These are phyloP conservation scores for Exophiala sp. DNA, from an alignment of 2,329 filamentous ascomycete genomes.

Conservation along the genomic window DNA sequence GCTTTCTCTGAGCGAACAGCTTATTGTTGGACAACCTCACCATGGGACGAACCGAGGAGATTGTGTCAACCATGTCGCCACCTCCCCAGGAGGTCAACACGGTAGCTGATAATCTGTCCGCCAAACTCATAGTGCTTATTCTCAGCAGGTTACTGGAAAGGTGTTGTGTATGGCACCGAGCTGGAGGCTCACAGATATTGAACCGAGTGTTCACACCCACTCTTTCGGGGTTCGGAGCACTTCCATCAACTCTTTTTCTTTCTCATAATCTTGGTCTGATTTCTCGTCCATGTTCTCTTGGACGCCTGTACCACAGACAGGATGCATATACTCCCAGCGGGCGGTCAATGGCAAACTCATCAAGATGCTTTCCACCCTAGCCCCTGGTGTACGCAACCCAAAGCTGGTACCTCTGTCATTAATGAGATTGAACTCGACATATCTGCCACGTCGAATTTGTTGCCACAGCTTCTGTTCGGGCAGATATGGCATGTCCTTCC, in stretches of 20 bases:
- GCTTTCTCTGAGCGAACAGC: too few relatives aligned
- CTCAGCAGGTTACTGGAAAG: too few relatives aligned
- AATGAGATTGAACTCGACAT: conserved; percentile 97
- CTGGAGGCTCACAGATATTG: neutral
- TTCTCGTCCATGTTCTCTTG: conserved; percentile 41
- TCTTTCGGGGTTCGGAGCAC: conserved; percentile 58
- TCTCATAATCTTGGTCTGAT: conserved; percentile 33
- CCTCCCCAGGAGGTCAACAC: too few relatives aligned
- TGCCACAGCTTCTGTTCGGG: conserved; percentile 92
- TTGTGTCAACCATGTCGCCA: too few relatives aligned
- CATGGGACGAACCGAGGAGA: too few relatives aligned
- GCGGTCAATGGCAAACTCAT: conserved; percentile 95
- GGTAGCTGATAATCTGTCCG: too few relatives aligned
- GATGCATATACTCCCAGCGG: conserved; percentile 92
- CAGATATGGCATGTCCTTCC: conserved; percentile 88
- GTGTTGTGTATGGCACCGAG: too few relatives aligned
- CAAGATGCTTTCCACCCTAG: conserved; percentile 89
- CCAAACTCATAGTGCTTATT: too few relatives aligned
- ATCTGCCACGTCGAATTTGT: conserved; percentile 85
- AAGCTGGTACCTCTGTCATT: conserved; percentile 94
- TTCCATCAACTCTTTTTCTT: conserved; percentile 73
- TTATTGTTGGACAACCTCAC: too few relatives aligned
- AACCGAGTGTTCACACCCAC: conserved; percentile 46
- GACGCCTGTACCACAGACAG: conserved; percentile 41
- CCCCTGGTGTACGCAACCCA: conserved; percentile 84